These are phyloP conservation scores for Pulveroboletus frians DNA, from an alignment of 768 basidiomycete genomes.

Conservation along the genomic window DNA sequence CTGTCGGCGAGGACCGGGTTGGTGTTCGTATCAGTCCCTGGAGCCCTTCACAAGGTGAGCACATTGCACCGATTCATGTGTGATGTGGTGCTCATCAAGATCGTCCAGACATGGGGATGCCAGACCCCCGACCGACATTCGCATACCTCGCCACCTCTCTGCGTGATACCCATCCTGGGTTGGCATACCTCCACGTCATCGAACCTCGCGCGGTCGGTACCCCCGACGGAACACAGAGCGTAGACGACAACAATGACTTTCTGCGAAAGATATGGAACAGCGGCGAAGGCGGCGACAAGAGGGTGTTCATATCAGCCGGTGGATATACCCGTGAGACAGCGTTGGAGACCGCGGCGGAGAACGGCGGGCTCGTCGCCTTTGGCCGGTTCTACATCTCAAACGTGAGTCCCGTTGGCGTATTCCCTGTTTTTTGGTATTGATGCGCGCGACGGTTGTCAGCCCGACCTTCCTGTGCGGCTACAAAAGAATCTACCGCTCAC, in stretches of 20 bases:
- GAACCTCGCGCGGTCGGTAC: conserved; percentile 34
- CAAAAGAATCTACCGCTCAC: conserved; percentile 18
- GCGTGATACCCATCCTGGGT: conserved; percentile 29
- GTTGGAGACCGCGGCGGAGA: conserved; percentile 31
- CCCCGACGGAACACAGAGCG: neutral
- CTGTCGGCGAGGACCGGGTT: conserved; percentile 10
- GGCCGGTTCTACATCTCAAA: conserved; percentile 37
- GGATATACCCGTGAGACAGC: conserved; percentile 41
- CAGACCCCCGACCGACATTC: conserved; percentile 51
- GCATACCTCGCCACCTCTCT: conserved; percentile 24
- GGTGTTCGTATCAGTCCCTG: no score
- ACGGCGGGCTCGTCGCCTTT: conserved; percentile 25
- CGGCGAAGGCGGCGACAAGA: conserved; percentile 21
- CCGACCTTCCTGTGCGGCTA: conserved; percentile 30
- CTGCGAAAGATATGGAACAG: conserved; percentile 40
- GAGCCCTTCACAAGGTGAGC: conserved; percentile 38
- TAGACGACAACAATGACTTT: conserved; percentile 38
- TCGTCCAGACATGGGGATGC: no score
- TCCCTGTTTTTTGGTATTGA: no score
- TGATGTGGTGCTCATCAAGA: neutral
- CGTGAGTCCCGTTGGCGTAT: no score
- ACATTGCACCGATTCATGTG: neutral
- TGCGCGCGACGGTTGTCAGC: no score
- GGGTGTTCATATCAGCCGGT: conserved; percentile 39
- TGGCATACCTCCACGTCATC: conserved; percentile 51